Base-by-base conservation (phyloP, 371 early-diverging fungal genomes). In the Mucor saturninus region DNA sequence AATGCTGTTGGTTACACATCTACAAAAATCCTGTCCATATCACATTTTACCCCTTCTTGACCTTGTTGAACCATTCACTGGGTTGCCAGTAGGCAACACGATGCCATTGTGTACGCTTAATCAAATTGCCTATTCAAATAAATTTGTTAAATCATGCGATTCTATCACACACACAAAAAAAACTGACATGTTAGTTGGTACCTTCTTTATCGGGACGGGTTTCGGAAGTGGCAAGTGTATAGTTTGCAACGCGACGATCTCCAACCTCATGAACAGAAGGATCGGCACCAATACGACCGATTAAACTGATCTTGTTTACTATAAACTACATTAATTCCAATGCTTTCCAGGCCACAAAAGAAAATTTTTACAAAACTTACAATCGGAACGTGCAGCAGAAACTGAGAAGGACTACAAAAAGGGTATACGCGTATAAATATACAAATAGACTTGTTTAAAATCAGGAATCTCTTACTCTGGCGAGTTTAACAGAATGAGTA, bases 41-140 rank as follows among this genome's bases (percentile, higher is more conserved):
- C 21, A 21, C 21, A 21, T 21, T 39, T 66, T 73, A 82, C 82
- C 82, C 86, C 62, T 83, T 84, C 68, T 83, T 82, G 38, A 86
- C 71, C 32, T 77, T 74, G 7, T 71, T 74, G 39, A 83, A 70
- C 74, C 74, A 83, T 2, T 76, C 65, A 42, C 70, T 69, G 37
- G 74, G 59, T 42, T 76, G 69, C 85, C 85, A 86, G 5, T 77
- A 77, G 14, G 71, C 64, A 62, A 86, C 67, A 40, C 84, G 83
- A 62, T 86, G 86, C 86, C 86, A 86, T 64, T 86, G 86, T 13
- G 86, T 86, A 28, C 76, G 78, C 68, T 83, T 82, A 61, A 86
- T 68, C 56, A 82, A 56, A 64, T 83, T 81, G 45, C 83, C 86
- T 86, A 69, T 13, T 4, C 15, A 58, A 28, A 11, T 13, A 46